Percentiles rank a stretch among this genome's conserved stretches.
These are phyloP conservation scores for Binderoboletus segoi DNA, from an alignment of 1,284 basidiomycete species.

Conservation along the genomic window DNA sequence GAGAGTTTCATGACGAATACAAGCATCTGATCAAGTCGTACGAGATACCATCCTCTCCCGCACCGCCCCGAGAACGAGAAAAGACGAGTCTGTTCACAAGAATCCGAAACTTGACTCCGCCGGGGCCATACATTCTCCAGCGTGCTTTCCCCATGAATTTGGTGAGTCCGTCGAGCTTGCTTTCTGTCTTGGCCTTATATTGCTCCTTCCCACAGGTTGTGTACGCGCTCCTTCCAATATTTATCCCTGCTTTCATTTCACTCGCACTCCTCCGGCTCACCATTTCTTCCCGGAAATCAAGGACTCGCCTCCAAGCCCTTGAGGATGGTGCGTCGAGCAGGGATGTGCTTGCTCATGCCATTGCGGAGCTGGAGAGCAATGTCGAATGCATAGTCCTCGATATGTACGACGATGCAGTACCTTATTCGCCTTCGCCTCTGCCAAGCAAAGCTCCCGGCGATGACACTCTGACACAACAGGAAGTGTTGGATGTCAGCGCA, in stretches of 20 bases:
- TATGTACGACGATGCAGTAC: constrained; percentile 27
- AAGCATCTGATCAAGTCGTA: constrained; percentile 57
- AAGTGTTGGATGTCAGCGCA: constrained; percentile 12
- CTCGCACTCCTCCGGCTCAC: constrained; percentile 54
- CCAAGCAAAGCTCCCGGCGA: not conserved
- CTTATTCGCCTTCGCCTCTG: constrained; percentile 1
- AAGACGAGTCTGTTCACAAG: constrained; percentile 46
- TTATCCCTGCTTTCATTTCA: constrained; percentile 62
- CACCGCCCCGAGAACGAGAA: constrained; percentile 6
- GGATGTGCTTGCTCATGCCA: constrained; percentile 51
- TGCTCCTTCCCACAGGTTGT: constrained; percentile 48
- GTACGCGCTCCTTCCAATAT: constrained; percentile 58
- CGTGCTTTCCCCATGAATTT: constrained; percentile 72
- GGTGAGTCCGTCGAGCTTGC: constrained; percentile 45
- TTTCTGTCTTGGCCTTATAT: not conserved
- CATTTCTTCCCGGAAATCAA: constrained; percentile 56
- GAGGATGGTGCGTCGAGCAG: constrained; percentile 49
- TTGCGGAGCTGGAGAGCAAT: constrained; percentile 58
- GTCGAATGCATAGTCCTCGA: constrained; percentile 55
- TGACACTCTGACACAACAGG: not conserved
- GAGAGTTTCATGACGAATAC: constrained; percentile 60
- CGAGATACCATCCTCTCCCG: constrained; percentile 40
- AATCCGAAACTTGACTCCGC: constrained; percentile 34
- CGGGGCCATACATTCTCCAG: constrained; percentile 68
- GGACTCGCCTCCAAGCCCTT: constrained; percentile 59